Base-by-base conservation (phyloP, 139 green algal species). In the Chlamydomonas schloesseri region DNA sequence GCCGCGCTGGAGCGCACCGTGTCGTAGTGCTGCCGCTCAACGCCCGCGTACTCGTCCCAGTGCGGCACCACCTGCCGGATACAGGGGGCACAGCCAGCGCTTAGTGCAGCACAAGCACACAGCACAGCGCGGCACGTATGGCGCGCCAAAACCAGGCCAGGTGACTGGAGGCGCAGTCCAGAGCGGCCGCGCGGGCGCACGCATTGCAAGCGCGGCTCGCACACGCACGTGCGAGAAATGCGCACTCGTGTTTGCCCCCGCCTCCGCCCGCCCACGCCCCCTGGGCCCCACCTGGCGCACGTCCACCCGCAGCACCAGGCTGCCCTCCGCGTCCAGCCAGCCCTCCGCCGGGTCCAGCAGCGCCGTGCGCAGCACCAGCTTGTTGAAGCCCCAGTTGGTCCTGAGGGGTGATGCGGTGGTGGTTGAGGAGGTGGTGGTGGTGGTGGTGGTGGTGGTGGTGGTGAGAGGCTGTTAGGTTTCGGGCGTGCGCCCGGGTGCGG, bases 21-120 rank as follows among this genome's bases (percentile, higher is more conserved):
- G 50, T 81, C 73, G 50, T 33, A 81, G 50, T 81, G 73, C 73
- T 81, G 73, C 29, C 73, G 73, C 53, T 81, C 73, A 20, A 81
- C 69, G 50, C 73, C 73, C 1, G n/a, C 28, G 53, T 81, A 81
- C 14, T 68, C 73, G 3, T 53, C 31, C 73, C 73, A 81, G 53
- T 68, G 34, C 18, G 73, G 73, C n/a, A 64, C 71, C 33, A 77
- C 71, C 71, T 77, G 71, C 6, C 5, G 31, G 11, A 5, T 5
- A 37, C 29, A 6, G 29, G 9, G 31, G 34, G 69, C 11, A 13
- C 34, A 10, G 18, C 3, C 11, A 14, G 69, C 9, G 34, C 34
- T 33, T 24, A 8, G 34, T 57, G 67, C 6, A 72, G 11, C 67
- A 13, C 9, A 18, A 42, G 67, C n/a, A 29, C 9, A 23, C 10